Base-by-base conservation (phyloP, 176 grass and related monocot species). In the Musa schizocarpa region DNA sequence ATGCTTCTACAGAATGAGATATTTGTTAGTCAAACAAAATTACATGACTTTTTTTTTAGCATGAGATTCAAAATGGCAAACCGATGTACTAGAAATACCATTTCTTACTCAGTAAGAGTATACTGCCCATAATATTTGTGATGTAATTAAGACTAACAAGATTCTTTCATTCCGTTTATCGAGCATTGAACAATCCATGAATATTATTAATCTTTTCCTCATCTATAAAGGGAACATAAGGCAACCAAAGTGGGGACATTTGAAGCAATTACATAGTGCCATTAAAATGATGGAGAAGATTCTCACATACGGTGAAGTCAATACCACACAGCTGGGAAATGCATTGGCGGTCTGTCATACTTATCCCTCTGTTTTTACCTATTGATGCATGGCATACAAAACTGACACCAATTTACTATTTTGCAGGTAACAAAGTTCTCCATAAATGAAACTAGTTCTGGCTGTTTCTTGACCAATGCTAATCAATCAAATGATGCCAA, bases 181-280 rank as follows among this genome's bases (percentile, higher is more conserved):
- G 73, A 23, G 13, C 11, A 63, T 0, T 9, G 73, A 22, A 63
- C 26, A 22, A 51, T 70, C 70, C 25, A 17, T 64, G 50, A 66
- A 19, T 56, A 14, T 19, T 5, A 58, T 58, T 8, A 51, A 21
- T 12, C 53, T 52, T 72, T 53, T 23, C 22, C 3, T 55, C 11
- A 17, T 16, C 58, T 24, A 65, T 55, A 23, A 54, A 94, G 88
- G 91, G 51, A 88, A 88, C 81, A 72, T 96, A 27, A 86, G 87
- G 85, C 85, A 96, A 43, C 87, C 87, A 2, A 96, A 96, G 20
- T 96, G 88, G 65, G 89, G 93, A 0, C 93, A 96, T 80, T 71
- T 96, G 76, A 96, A 96, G 77, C 68, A 90, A 19, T 87, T 96
- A n/a, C 93, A 96, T 81, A 69, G 63, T 50, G 51, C 86, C 9